phyloP scores from a whole-genome alignment of 2,329 filamentous ascomycete genomes.

The Camillea tinctor region DNA sequence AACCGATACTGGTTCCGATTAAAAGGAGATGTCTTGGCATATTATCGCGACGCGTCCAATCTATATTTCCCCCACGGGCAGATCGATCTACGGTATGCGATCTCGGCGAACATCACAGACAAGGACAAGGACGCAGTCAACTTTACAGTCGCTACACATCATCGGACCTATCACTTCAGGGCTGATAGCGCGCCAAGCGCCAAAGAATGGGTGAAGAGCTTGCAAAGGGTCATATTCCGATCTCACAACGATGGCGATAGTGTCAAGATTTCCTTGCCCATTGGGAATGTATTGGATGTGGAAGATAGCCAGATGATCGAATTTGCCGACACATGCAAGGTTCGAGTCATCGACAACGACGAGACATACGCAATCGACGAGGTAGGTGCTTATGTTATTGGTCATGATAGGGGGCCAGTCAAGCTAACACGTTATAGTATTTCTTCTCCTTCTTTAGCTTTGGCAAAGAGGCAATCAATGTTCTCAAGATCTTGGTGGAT shows the following conservation, averaged over 20 bases:
- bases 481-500: conserved; percentile 72
- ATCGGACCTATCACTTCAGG: conserved; percentile 81
- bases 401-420: background rate
- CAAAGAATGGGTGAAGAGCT: conserved; percentile 92
- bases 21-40: conserved; percentile 88
- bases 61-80: conserved; percentile 90
- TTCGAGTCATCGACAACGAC: conserved; percentile 88
- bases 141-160: conserved; percentile 79
- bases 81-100: conserved; percentile 88
- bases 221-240: conserved; percentile 93
- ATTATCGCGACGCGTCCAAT: conserved; percentile 80
- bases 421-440: conserved; percentile 58
- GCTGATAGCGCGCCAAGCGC: conserved; percentile 86
- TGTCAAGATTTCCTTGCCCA: conserved; percentile 90
- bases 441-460: conserved; percentile 95
- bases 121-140: conserved; percentile 74
- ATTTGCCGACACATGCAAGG: conserved; percentile 90
- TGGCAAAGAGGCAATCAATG: conserved; percentile 77
- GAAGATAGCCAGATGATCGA: conserved; percentile 90
- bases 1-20: conserved; percentile 91
- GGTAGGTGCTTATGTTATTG: conserved; percentile 43
- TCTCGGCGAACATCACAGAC: conserved; percentile 77
- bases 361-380: conserved; percentile 96
- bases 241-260: conserved; percentile 96
- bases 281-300: conserved; percentile 85